Base-by-base conservation (phyloP, 805 yeast species). In the Nakazawaea siamensis region DNA sequence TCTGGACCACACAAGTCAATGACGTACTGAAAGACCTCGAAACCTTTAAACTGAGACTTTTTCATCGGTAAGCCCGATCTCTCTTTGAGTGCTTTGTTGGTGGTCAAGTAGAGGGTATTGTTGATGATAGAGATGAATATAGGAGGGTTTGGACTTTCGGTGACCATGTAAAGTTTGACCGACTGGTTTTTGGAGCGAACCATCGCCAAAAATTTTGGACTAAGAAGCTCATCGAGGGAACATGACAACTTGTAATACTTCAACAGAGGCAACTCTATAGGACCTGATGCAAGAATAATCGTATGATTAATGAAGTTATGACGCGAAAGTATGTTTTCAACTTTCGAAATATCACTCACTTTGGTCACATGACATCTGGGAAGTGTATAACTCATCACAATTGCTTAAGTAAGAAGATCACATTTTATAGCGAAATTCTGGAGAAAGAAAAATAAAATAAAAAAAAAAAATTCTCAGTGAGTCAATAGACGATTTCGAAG, bases 21-120 rank as follows among this genome's bases (percentile, higher is more conserved):
- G 15, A 14, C 19, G 13, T 19, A 24, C 12, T 33, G 21, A 16
- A n/a, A 28, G 9, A 14, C 18, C 2, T 32, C 28, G 9, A 11
- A 24, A 8, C 24, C 20, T 24, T 32, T 32, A 19, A 37, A 37
- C 11, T 25, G 24, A 2, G 40, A 33, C 30, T 15, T 19, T n/a
- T 15, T 25, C 26, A 33, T 25, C 3, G 18, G 16, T 4, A 37
- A 16, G 4, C 40, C 40, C 2, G 31, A 24, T 26, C 21, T 9
- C 27, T 18, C 13, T 13, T 31, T 18, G 5, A 27, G 8, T 4
- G 16, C 19, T 21, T 24, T 33, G 12, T 28, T 30, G 16, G 33
- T 16, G 2, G 40, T 29, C 6, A 37, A 12, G 12, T 34, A 33
- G 6, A 37, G 15, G 4, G 19, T 15, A 19, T 32, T 33, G 9